Evolutionary conservation across 2,329 filamentous ascomycete genomes (phyloP), one percentile per base, ranked within the genome.

Genomic region (Neofusicoccum cordaticola): DNA sequence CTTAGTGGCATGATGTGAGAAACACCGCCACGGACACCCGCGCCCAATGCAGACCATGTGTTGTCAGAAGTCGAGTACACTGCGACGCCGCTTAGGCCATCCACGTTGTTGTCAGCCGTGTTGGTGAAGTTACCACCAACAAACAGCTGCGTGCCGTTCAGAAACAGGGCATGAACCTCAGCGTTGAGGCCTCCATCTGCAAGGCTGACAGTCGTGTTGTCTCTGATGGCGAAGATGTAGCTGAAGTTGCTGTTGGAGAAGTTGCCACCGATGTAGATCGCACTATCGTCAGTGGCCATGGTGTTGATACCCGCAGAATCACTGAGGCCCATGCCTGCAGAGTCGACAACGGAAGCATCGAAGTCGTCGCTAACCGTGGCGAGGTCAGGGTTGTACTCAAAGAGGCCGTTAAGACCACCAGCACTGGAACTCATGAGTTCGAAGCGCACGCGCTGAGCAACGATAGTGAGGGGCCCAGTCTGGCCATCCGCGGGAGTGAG

Each of bases 361-460:
- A 96, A 87, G 68, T 91, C 84, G 0, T 83, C 83, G 68, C 87
- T 83, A 39, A 90, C 80, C 0, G 82, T 81, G 12, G 83, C 80
- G 65, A 84, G 74, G 17, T 82, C 83, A 0, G 93, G 91, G 70
- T 96, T 85, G 73, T 91, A 97, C 72, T 98, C 95, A 74, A 91
- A 98, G 1, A 99, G 80, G 8, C 93, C 93, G 73, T 97, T 97
- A 62, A 99, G 81, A 2, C 91, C 91, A 58, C 90, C 91, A 52
- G 88, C 91, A 2, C 90, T 90, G 68, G 88, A 88, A 68, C 89
- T 88, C 68, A 89, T 84, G 52, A 92, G 81, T 52, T 84, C 88
- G 75, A 97, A 97, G 9, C 89, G 88, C 45, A 98, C 88, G 64
- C 90, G 86, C 73, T 96, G 93, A 8, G 95, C 95, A n/a, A 99